A percentile compares a stretch with the other conserved stretches of the same genome.
These are phyloP conservation scores for Lactuca saligna DNA, from an alignment of 129 eudicot species.

Conservation along the genomic window DNA sequence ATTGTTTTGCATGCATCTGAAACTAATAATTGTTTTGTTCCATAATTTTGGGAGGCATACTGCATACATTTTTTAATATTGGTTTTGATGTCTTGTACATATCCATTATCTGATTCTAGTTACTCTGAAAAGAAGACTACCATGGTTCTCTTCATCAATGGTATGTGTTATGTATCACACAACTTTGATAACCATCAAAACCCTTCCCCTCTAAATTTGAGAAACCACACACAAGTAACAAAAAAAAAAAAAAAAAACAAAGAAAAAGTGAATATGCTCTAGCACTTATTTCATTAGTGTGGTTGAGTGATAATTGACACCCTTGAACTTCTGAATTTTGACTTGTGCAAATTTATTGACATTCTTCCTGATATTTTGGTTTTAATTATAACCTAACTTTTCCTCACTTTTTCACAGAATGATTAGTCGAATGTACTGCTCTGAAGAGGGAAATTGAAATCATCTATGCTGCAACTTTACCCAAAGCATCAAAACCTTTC, in stretches of 20 bases:
- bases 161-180: conserved; percentile 36
- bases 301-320: conserved; percentile 11
- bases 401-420: conserved; percentile 46
- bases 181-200: background rate
- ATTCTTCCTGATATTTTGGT: background rate
- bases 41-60: too few species aligned
- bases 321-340: background rate
- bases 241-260: conserved; percentile 1
- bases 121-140: conserved; percentile 88
- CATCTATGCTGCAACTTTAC: conserved; percentile 95
- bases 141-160: conserved; percentile 92
- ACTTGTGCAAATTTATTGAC: conserved; percentile 13
- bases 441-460: conserved; percentile 94
- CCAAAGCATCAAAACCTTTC: conserved; percentile 97
- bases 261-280: conserved; percentile 7
- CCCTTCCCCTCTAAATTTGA: too few species aligned
- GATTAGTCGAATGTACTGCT: conserved; percentile 93
- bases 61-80: too few species aligned
- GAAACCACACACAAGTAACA: background rate
- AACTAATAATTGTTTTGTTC: too few species aligned
- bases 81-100: too few species aligned
- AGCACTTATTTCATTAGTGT: conserved; percentile 1
- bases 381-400: background rate
- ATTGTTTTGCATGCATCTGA: too few species aligned
- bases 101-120: too few species aligned